These are phyloP conservation scores for Sequoia sempervirens DNA, from an alignment of 75 land plant genomes.

Conservation along the genomic window DNA sequence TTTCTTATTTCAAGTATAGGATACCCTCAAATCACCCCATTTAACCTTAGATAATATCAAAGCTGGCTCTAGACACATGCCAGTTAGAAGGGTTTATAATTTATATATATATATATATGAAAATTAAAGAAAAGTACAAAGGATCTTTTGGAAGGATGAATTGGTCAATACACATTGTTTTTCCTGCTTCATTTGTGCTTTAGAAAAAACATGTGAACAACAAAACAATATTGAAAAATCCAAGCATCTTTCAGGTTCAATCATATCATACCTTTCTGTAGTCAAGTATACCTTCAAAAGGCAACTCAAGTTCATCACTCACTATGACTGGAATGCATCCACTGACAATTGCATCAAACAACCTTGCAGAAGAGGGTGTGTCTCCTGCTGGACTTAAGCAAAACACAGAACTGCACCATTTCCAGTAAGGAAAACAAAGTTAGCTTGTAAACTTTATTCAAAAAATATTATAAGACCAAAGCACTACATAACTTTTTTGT, in stretches of 20 bases:
- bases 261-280: conserved; percentile 57
- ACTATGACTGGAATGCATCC: conserved; percentile 96
- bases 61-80: background rate
- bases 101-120: background rate
- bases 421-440: conserved; percentile 3
- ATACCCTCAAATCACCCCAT: background rate
- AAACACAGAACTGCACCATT: conserved; percentile 59
- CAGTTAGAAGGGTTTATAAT: background rate
- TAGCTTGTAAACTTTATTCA: background rate
- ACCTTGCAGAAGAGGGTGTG: conserved; percentile 92
- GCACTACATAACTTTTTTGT: background rate
- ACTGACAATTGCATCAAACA: conserved; percentile 96
- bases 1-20: background rate
- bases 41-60: background rate
- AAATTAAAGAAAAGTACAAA: background rate
- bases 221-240: background rate
- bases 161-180: background rate
- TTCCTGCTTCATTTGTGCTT: background rate
- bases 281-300: conserved; percentile 92
- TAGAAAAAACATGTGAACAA: background rate
- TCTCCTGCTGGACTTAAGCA: conserved; percentile 96
- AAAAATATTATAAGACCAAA: background rate
- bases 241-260: background rate
- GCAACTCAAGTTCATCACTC: conserved; percentile 96
- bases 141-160: conserved; percentile 8